Evolutionary conservation across 2,329 filamentous ascomycete species (phyloP).

Genomic region (Helminthosporium solani): DNA sequence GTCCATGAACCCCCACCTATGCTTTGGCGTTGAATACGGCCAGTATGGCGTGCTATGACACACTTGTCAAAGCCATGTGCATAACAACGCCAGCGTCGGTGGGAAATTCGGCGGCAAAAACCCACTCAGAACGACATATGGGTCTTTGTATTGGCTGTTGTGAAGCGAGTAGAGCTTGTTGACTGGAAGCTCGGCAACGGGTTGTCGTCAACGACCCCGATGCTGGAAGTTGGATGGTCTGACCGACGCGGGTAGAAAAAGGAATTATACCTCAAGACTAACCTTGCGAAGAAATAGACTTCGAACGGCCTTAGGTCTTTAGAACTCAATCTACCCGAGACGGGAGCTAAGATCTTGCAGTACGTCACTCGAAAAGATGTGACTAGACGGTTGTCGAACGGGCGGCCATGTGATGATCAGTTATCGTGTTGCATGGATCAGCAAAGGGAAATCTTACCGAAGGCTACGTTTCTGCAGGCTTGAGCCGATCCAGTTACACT

Average conservation of each 20-base stretch:
- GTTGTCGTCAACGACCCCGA: constrained; percentile 30
- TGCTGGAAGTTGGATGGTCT: neutral
- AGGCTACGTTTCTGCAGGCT: neutral
- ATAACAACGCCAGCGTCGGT: neutral
- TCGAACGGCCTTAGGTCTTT: constrained; percentile 21
- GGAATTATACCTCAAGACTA: constrained; percentile 5
- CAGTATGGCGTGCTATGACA: neutral
- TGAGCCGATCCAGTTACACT: neutral
- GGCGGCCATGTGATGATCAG: neutral
- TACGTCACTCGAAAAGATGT: constrained; percentile 16
- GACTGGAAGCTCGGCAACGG: constrained; percentile 25
- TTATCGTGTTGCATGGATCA: neutral
- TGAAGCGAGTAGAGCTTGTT: constrained; percentile 17
- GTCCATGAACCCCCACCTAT: constrained; percentile 5
- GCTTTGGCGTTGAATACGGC: neutral
- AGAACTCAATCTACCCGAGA: constrained; percentile 35
- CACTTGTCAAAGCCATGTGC: constrained; percentile 6
- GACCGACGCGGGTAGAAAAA: neutral
- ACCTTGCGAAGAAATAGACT: constrained; percentile 15
- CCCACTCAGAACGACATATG: constrained; percentile 11
- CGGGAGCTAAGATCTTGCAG: constrained; percentile 37
- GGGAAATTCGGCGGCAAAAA: neutral
- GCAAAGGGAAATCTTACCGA: neutral
- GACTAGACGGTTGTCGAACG: neutral
- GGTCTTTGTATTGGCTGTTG: constrained; percentile 20